A percentile compares a stretch with the other conserved stretches of the same genome.
phyloP scores from a whole-genome alignment of 2,329 filamentous ascomycete genomes.

The Epichloe aotearoae region DNA sequence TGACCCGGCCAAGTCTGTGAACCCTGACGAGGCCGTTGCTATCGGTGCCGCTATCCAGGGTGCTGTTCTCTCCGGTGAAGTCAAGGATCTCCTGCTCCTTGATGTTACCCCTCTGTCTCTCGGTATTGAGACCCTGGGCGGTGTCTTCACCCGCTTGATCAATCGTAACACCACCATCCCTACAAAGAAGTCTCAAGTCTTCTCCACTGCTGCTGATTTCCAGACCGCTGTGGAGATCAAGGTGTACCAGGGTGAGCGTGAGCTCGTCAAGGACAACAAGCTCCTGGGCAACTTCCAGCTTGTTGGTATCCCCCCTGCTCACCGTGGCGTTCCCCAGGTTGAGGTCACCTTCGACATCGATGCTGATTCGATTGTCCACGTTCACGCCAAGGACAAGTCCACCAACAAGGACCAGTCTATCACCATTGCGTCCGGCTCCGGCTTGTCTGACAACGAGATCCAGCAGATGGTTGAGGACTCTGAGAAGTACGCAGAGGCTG shows the following conservation, averaged over 20 bases:
- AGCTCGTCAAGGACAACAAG: slow-evolving; percentile 98
- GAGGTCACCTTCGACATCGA: slow-evolving; percentile 99
- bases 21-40: slow-evolving; percentile 95
- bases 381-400: slow-evolving; percentile 97
- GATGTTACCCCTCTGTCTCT: slow-evolving; percentile 94
- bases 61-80: slow-evolving; percentile 90
- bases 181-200: slow-evolving; percentile 97
- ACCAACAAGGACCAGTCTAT: slow-evolving; percentile 99
- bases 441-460: slow-evolving; percentile 89
- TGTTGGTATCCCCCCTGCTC: slow-evolving; percentile 92
- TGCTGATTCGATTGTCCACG: slow-evolving; percentile 93
- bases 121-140: slow-evolving; percentile 95
- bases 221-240: slow-evolving; percentile 99
- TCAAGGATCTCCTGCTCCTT: slow-evolving; percentile 88
- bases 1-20: slow-evolving; percentile 94
- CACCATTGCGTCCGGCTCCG: slow-evolving; percentile 94
- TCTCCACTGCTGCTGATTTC: slow-evolving; percentile 96
- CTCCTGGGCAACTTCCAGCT: slow-evolving; percentile 98
- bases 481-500: slow-evolving; percentile 86
- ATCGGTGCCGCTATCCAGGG: slow-evolving; percentile 96
- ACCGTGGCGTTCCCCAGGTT: slow-evolving; percentile 90
- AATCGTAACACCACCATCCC: slow-evolving; percentile 99
- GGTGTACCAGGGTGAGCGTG: slow-evolving; percentile 99
- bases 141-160: slow-evolving; percentile 96
- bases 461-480: slow-evolving; percentile 96